phyloP scores from a whole-genome alignment of 2,329 filamentous ascomycete genomes.

The Fusarium sp. region DNA sequence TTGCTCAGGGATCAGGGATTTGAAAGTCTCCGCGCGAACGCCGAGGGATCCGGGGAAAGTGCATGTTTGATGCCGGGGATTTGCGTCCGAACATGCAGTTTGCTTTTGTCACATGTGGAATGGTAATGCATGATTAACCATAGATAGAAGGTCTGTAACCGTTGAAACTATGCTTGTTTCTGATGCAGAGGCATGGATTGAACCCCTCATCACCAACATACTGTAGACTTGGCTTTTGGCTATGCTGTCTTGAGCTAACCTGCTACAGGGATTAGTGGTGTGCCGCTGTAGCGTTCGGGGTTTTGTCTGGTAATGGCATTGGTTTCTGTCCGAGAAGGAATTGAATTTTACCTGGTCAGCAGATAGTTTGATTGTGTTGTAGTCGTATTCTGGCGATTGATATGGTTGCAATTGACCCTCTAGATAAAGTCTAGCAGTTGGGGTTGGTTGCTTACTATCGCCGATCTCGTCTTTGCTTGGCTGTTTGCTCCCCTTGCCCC shows the following conservation, averaged over 20 bases:
- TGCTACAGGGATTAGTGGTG: constrained; percentile 10
- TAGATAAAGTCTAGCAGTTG: background rate
- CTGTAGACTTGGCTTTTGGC: constrained; percentile 27
- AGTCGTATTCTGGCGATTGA: constrained; percentile 13
- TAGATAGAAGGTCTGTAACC: constrained; percentile 30
- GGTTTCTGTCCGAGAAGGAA: background rate
- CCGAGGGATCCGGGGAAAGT: constrained; percentile 19
- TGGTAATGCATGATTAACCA: constrained; percentile 17
- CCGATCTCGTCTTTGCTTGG: constrained; percentile 15
- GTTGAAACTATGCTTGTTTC: constrained; percentile 6
- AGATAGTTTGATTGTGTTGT: constrained; percentile 8
- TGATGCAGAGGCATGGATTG: background rate
- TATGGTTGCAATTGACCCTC: background rate
- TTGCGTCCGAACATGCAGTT: background rate
- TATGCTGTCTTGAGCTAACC: background rate
- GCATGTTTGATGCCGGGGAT: constrained; percentile 16
- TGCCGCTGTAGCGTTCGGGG: constrained; percentile 1
- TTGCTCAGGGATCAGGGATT: constrained; percentile 10
- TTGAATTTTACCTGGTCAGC: background rate
- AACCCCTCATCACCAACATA: background rate
- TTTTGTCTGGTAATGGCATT: constrained; percentile 1
- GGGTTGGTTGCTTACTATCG: background rate
- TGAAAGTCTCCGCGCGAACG: background rate
- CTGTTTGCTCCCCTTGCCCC: constrained; percentile 16
- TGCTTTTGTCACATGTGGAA: constrained; percentile 23